Evolutionary conservation across 31 red algal genomes (phyloP), one percentile per base, ranked within the genome.

Genomic region (Endocladia muricata): DNA sequence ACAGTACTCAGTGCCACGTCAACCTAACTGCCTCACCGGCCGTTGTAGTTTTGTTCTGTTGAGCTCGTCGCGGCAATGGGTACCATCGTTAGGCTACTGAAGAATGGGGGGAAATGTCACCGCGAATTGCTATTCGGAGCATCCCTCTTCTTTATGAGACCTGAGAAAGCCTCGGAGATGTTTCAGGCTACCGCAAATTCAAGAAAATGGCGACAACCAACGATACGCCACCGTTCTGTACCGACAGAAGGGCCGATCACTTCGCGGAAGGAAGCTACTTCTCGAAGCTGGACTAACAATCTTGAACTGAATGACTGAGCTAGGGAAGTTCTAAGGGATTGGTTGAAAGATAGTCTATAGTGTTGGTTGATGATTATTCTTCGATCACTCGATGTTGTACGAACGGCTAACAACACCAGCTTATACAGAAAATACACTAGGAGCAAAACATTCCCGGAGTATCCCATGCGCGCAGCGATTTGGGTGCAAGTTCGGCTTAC

Each of bases 61-160:
- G 36, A 72, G 34, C 41, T 72, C 23, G 41, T 28, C 40, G 68
- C 35, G 40, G 37, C 41, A 48, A 72, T 49, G 21, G 37, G 25
- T 6, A 49, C 43, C 25, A 3, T 72, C 3, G 5, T 49, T 9
- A 7, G 26, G 17, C 22, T 48, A 8, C 68, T 72, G 0, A 0
- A 72, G 68, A 72, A 69, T n/a, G 68, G 37, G 6, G 51, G 1
- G 41, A 72, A 25, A 72, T 42, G 68, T 6, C 35, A n/a, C 17
- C 43, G 68, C 37, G 0, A 0, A n/a, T 72, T 42, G 43, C 37
- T 21, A 0, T 72, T 33, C 51, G 68, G 68, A 21, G 68, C 68
- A 49, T 9, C 68, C 5, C 1, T 72, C 15, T 48, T 72, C 34
- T 72, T 72, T 25, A 15, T 72, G 51, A 72, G 37, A 0, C 7